Evolutionary conservation across 305 asterid species (phyloP).

Genomic region (Fraxinus baroniana): DNA sequence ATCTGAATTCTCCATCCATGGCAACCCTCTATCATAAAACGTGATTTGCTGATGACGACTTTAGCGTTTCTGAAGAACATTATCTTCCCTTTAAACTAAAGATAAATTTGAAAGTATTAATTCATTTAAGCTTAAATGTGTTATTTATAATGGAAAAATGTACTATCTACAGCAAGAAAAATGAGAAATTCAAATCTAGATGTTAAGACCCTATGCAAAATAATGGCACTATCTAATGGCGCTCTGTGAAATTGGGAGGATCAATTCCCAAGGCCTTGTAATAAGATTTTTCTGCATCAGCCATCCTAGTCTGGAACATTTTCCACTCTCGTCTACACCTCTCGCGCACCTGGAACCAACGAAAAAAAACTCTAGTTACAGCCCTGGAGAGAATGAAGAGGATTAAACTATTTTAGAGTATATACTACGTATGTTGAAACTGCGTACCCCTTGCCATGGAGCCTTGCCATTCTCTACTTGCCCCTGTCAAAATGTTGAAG

Average conservation of each 20-base stretch:
- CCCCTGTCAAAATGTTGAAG: slow-evolving; percentile 27
- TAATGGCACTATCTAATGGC: not conserved
- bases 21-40: too few species aligned
- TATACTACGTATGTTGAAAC: not conserved
- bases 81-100: not conserved
- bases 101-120: not conserved
- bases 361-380: not conserved
- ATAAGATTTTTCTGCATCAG: slow-evolving; percentile 1
- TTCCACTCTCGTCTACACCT: slow-evolving; percentile 3
- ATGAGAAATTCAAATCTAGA: not conserved
- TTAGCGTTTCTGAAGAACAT: not conserved
- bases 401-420: not conserved
- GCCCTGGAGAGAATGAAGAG: not conserved
- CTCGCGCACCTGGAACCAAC: not conserved
- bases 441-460: slow-evolving; percentile 57
- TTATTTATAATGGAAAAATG: not conserved
- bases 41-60: too few species aligned
- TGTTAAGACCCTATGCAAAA: not conserved
- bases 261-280: not conserved
- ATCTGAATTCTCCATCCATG: too few species aligned
- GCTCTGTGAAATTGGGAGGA: not conserved
- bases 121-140: not conserved
- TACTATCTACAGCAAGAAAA: not conserved
- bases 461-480: slow-evolving; percentile 38
- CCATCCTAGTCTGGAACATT: not conserved